A percentile compares a stretch with the other conserved stretches of the same genome.
Evolutionary conservation across 768 basidiomycete genomes (phyloP).

Genomic region (Kwoniella pini): DNA sequence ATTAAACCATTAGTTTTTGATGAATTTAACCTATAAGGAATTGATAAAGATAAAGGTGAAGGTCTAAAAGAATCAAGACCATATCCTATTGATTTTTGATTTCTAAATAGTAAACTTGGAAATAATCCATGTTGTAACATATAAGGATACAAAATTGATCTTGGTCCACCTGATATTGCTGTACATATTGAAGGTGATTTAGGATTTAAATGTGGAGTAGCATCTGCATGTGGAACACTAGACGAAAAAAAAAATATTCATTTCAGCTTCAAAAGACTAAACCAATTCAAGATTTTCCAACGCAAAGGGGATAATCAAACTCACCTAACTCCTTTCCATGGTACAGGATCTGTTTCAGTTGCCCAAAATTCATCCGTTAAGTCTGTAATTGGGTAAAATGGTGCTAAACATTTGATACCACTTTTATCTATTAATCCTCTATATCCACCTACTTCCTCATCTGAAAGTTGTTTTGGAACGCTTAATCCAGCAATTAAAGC

Average conservation of each 20-base stretch:
- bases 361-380: slow-evolving; percentile 46
- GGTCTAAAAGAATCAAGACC: slow-evolving; percentile 42
- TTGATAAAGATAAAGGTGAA: slow-evolving; percentile 32
- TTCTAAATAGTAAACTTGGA: slow-evolving; percentile 42
- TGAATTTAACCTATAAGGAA: slow-evolving; percentile 32
- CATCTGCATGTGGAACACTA: slow-evolving; percentile 42
- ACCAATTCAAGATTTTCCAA: too few relatives aligned
- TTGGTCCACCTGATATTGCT: slow-evolving; percentile 40
- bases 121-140: slow-evolving; percentile 50
- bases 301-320: not conserved
- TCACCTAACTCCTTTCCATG: slow-evolving; percentile 37
- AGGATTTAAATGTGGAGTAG: slow-evolving; percentile 38
- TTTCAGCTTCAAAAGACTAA: too few relatives aligned
- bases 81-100: slow-evolving; percentile 34
- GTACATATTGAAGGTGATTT: slow-evolving; percentile 39
- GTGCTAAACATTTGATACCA: slow-evolving; percentile 46
- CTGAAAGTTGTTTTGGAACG: slow-evolving; percentile 24
- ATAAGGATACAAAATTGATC: slow-evolving; percentile 47
- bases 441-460: slow-evolving; percentile 46
- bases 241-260: not conserved
- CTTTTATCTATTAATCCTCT: slow-evolving; percentile 22
- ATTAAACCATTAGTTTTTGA: not conserved
- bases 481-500: slow-evolving; percentile 44
- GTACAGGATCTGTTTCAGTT: slow-evolving; percentile 45
- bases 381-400: slow-evolving; percentile 50